Base-by-base conservation (phyloP, 2,329 filamentous ascomycete species). In the Botrytis fragariae region DNA sequence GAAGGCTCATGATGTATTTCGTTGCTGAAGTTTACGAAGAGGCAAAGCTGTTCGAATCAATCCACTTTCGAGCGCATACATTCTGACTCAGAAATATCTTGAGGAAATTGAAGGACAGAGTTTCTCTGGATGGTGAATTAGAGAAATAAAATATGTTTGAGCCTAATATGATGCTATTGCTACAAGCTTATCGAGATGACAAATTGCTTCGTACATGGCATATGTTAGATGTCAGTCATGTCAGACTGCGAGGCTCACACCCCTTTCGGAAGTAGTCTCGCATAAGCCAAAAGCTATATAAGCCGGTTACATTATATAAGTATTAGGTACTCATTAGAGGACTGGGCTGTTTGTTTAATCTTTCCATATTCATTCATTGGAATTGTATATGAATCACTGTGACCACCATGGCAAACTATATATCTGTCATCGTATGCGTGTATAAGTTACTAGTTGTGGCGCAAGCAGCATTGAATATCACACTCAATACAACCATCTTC, bases 161-260 rank as follows among this genome's bases (percentile, higher is more conserved):
- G 48, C 3, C 9, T 8, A 9, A 48, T 10, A 0, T 25, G 8
- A 54, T 16, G 4, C 7, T 54, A n/a, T 12, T 16, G n/a, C 12
- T 16, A 16, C 48, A n/a, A 16, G 48, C 25, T 54, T 51, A n/a
- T 45, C 18, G 10, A 4, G 20, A 12, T 45, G 4, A 45, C 25
- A 32, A 63, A 63, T 44, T 29, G 9, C 61, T 45, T 64, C 39
- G 39, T 18, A 32, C 12, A n/a, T 64, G 39, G 4, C 18, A 44
- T 64, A 20, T 44, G 4, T 4, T 14, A 22, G n/a, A 20, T 29
- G n/a, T 32, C 1, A 22, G n/a, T 32, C 1, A 22, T 45, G 18
- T 64, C 62, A 64, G 62, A 64, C n/a, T 64, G 10, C 62, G 62
- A 64, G 62, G 8, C 29, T 20, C n/a, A 64, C 12, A 32, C 42